Evolutionary conservation across 192 early-diverging fungal genomes (phyloP), one percentile per base, ranked within the genome.

Genomic region (Podila minutissima): DNA sequence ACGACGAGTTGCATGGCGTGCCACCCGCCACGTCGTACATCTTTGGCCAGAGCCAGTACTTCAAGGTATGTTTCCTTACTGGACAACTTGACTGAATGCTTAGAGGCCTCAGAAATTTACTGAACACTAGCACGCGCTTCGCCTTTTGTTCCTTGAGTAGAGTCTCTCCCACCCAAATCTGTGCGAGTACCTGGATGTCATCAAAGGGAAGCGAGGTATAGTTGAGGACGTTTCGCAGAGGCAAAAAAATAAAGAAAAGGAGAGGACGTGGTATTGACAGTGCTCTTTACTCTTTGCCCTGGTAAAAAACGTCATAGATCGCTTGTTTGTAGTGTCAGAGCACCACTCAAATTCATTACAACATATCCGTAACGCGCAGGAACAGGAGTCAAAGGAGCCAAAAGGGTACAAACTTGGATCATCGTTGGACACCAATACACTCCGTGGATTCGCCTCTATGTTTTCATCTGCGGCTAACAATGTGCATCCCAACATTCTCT

Each of bases 121-220:
- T 11, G 6, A 57, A 32, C 38, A 41, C 1, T 17, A 1, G 28
- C 15, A 5, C 19, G 7, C 41, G 22, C 15, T 12, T 58, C n/a
- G 17, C 35, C 5, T 49, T 46, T 58, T 26, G 48, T 69, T 65
- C 11, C 13, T 63, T n/a, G 22, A 59, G 59, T 82, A 89, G 90
- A 85, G 85, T 26, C 73, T 92, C 15, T 71, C 51, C 32, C 87
- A 91, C 68, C 87, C 90, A n/a, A 85, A 86, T 50, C 51, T 92
- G n/a, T 91, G 91, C 71, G 85, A 86, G 65, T 91, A 92, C 74
- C 70, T 91, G 51, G 91, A 92, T 62, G 87, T 90, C 64, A 71
- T 87, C 32, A 89, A 89, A 67, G 91, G 90, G 61, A 89, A 90
- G 60, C 82, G 89, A 67, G 89, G 89, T 88, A 83, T 48, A 66